These are phyloP conservation scores for Acanthamoeba triangularis DNA, from an alignment of 208 protist species.

Conservation along the genomic window DNA sequence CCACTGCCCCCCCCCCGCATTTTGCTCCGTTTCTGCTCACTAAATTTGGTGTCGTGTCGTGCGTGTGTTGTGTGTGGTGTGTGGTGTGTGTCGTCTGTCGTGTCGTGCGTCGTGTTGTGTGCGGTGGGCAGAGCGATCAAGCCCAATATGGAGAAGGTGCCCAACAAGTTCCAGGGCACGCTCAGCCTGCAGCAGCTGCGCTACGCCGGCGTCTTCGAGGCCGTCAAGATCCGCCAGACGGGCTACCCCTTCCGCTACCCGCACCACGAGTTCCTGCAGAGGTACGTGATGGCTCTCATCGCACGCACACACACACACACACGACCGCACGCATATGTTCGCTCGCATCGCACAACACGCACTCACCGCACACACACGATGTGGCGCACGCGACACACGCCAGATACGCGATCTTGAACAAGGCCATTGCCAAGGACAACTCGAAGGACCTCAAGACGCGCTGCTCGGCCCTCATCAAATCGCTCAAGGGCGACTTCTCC, in stretches of 20 bases:
- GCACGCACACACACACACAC: neutral
- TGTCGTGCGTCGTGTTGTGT: neutral
- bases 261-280: conserved; percentile 36
- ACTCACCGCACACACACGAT: too few species aligned
- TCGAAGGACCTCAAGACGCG: neutral
- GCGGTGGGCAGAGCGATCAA: conserved; percentile 11
- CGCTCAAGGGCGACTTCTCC: conserved; percentile 32
- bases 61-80: neutral
- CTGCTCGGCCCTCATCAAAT: conserved; percentile 7
- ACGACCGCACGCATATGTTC: neutral
- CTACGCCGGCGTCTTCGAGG: conserved; percentile 73
- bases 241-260: conserved; percentile 77
- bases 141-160: conserved; percentile 57
- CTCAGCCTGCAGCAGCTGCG: conserved; percentile 62
- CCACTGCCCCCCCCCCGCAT: neutral
- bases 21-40: neutral
- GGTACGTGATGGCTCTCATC: neutral
- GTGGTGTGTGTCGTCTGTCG: neutral
- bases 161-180: conserved; percentile 27
- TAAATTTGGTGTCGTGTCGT: neutral
- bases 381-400: neutral
- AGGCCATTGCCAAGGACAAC: neutral
- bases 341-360: neutral
- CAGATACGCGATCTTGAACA: conserved; percentile 37
- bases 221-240: conserved; percentile 73